A percentile compares a stretch with the other conserved stretches of the same genome.
Conservation (phyloP, 192 early-diverging fungal genomes). For the Coemansia sp. region DNA sequence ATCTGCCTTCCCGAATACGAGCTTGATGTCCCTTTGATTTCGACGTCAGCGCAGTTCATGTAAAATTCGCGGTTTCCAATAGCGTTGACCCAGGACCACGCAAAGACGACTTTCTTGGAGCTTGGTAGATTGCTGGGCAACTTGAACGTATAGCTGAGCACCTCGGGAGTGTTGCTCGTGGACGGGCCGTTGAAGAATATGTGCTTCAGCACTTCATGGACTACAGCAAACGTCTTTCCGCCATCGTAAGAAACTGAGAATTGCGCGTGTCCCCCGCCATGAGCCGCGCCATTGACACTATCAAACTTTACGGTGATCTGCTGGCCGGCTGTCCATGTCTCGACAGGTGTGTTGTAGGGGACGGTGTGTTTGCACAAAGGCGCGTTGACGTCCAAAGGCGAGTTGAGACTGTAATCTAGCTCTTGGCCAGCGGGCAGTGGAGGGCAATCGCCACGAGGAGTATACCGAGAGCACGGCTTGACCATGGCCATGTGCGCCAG, state of each 20-base stretch:
- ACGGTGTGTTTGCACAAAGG: conserved; percentile 22
- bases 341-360: conserved; percentile 17
- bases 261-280: conserved; percentile 62
- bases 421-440: conserved; percentile 6
- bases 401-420: conserved; percentile 9
- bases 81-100: conserved; percentile 65
- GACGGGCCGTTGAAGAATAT: conserved; percentile 23
- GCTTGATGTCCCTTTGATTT: conserved; percentile 36
- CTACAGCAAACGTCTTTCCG: conserved; percentile 59
- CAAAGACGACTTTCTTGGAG: conserved; percentile 50
- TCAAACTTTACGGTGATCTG: conserved; percentile 44
- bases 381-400: conserved; percentile 3
- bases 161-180: conserved; percentile 2
- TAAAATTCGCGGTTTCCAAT: conserved; percentile 62
- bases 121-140: conserved; percentile 53
- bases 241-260: conserved; percentile 60
- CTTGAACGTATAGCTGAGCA: conserved; percentile 27
- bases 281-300: conserved; percentile 6
- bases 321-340: conserved; percentile 46
- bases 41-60: conserved; percentile 59
- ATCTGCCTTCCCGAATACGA: conserved; percentile 37
- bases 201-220: conserved; percentile 44
- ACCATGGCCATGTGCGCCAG: conserved; percentile 44
- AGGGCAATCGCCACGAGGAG: neutral
- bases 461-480: conserved; percentile 43